Percentiles rank a stretch among this genome's conserved stretches.
Conservation (phyloP, 225 moss, liverwort and hornwort genomes). For the Sphagnum tenellum region DNA sequence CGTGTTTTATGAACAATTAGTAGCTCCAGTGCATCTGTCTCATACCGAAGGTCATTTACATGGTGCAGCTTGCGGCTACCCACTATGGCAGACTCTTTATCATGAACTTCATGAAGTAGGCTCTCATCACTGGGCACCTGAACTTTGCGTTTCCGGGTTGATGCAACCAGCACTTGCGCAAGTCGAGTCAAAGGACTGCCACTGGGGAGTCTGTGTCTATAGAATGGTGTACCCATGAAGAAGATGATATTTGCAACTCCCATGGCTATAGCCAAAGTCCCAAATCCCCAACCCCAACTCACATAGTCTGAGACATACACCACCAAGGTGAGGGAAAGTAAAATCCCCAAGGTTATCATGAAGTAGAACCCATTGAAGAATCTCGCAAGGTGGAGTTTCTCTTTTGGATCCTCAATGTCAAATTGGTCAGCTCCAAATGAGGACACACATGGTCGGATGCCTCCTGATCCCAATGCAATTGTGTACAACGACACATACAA, state of each 20-base stretch:
- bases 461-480: slow-evolving; percentile 54
- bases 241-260: slow-evolving; percentile 44
- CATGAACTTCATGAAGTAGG: slow-evolving; percentile 32
- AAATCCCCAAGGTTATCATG: slow-evolving; percentile 51
- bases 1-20: too few species aligned
- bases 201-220: slow-evolving; percentile 49
- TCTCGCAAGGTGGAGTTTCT: slow-evolving; percentile 44
- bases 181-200: slow-evolving; percentile 48
- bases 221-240: slow-evolving; percentile 45
- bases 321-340: slow-evolving; percentile 51
- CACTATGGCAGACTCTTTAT: slow-evolving; percentile 29
- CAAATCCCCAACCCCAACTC: slow-evolving; percentile 66
- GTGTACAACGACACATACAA: slow-evolving; percentile 52
- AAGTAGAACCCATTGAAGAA: slow-evolving; percentile 79
- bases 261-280: slow-evolving; percentile 45
- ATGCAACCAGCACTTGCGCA: slow-evolving; percentile 37
- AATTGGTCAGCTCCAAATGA: slow-evolving; percentile 85
- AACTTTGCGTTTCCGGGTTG: slow-evolving; percentile 24
- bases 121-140: slow-evolving; percentile 9
- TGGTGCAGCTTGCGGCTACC: slow-evolving; percentile 47
- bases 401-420: slow-evolving; percentile 52
- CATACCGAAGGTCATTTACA: slow-evolving; percentile 33
- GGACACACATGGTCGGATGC: slow-evolving; percentile 44
- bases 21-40: neutral
- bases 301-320: slow-evolving; percentile 72